Percentiles rank a stretch among this genome's conserved stretches.
phyloP scores from a whole-genome alignment of 2,329 filamentous ascomycete genomes.

The Aurifilum marmelostoma region DNA sequence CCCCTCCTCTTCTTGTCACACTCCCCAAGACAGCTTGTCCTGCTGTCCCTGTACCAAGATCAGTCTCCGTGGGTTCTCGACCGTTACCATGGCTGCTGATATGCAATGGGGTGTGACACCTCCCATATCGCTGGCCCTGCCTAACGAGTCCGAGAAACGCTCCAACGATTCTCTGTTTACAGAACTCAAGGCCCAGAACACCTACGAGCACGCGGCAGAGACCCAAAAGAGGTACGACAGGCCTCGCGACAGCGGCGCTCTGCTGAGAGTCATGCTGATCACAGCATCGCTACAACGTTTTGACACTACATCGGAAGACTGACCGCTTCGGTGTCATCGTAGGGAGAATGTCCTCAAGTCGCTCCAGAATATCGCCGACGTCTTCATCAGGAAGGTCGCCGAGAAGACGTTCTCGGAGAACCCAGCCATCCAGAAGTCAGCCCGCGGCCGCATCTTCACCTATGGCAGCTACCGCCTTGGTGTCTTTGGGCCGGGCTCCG shows the following conservation, averaged over 20 bases:
- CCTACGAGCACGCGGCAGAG: conserved; percentile 83
- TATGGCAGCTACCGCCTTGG: conserved; percentile 95
- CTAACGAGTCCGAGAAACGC: conserved; percentile 75
- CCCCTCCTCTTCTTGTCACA: not conserved
- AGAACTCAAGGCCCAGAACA: conserved; percentile 86
- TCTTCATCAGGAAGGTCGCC: conserved; percentile 85
- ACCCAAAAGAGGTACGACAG: conserved; percentile 73
- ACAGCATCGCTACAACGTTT: not conserved
- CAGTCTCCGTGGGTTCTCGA: conserved; percentile 16
- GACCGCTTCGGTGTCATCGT: conserved; percentile 10
- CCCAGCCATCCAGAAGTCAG: conserved; percentile 76
- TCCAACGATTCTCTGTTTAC: conserved; percentile 79
- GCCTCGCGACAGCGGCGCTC: not conserved
- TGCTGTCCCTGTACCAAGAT: conserved; percentile 1
- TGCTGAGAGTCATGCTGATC: not conserved
- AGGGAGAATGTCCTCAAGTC: conserved; percentile 75
- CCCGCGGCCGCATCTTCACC: conserved; percentile 91
- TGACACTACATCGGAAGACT: not conserved
- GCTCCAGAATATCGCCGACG: conserved; percentile 78
- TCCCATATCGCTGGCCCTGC: conserved; percentile 77
- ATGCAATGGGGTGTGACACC: conserved; percentile 70
- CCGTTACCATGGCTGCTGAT: conserved; percentile 35
- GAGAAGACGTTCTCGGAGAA: conserved; percentile 72
- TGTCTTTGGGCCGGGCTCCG: conserved; percentile 91
- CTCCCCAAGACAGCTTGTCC: conserved; percentile 8